Evolutionary conservation across 331 rosid species (phyloP).

Genomic region (Erythrophleum ivorense): DNA sequence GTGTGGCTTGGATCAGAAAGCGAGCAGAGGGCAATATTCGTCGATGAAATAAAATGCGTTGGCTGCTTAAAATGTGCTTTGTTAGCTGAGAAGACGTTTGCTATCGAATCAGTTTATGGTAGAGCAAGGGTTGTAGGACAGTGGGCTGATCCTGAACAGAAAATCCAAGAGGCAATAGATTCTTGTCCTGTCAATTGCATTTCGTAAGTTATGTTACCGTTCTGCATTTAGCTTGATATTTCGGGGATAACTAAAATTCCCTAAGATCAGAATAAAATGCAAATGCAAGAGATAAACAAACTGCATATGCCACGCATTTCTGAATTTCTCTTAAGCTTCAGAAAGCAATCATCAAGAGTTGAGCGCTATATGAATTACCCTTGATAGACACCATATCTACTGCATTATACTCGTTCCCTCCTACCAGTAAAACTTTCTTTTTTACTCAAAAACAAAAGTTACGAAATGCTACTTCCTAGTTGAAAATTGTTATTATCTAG

Average conservation of each 20-base stretch:
- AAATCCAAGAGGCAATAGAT: constrained; percentile 75
- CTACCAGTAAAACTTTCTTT: too few species aligned
- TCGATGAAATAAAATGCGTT: constrained; percentile 85
- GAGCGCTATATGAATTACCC: too few species aligned
- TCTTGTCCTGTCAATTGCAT: constrained; percentile 96
- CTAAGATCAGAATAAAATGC: too few species aligned
- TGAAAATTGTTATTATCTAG: too few species aligned
- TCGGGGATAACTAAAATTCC: not conserved
- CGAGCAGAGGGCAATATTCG: constrained; percentile 84
- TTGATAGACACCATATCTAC: too few species aligned
- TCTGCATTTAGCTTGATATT: not conserved
- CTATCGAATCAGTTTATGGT: constrained; percentile 88
- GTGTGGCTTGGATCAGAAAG: constrained; percentile 77
- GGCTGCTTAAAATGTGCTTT: constrained; percentile 96
- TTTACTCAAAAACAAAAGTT: too few species aligned
- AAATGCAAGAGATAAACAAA: not conserved
- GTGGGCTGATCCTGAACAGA: constrained; percentile 87
- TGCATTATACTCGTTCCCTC: too few species aligned
- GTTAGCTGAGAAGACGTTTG: constrained; percentile 85
- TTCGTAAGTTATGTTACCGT: constrained; percentile 62
- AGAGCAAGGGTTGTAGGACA: constrained; percentile 97
- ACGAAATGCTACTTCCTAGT: too few species aligned
- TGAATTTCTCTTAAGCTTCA: too few species aligned
- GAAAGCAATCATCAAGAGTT: too few species aligned
- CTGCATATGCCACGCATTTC: not conserved